A percentile compares a stretch with the other conserved stretches of the same genome.
phyloP scores from a whole-genome alignment of 2,329 filamentous ascomycete species.

The Penicillium sp. region DNA sequence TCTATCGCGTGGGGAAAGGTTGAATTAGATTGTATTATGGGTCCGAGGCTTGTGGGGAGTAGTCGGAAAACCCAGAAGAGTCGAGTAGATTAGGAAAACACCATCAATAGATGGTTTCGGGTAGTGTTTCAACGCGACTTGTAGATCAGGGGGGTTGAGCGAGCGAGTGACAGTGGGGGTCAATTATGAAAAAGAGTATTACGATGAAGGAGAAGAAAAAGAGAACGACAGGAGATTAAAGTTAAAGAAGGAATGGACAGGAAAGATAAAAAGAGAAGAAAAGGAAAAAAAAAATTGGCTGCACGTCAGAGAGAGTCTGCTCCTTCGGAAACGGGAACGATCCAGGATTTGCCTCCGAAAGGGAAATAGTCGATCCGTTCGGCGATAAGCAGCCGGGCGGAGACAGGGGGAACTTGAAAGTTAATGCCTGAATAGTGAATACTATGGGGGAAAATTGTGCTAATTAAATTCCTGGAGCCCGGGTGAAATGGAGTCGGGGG shows the following conservation, averaged over 20 bases:
- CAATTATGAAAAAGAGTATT: neutral
- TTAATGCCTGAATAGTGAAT: no score
- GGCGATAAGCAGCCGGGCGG: conserved; percentile 20
- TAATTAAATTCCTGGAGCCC: neutral
- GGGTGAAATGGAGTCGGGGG: no score
- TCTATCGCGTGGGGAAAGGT: neutral
- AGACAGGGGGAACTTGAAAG: neutral
- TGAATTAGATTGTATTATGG: neutral
- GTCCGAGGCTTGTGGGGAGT: neutral
- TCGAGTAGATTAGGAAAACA: neutral
- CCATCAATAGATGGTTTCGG: neutral
- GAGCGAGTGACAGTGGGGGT: neutral
- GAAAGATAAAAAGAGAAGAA: conserved; percentile 6
- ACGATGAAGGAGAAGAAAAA: neutral
- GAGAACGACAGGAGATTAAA: neutral
- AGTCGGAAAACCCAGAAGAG: neutral
- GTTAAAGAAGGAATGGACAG: conserved; percentile 1
- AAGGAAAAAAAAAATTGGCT: conserved; percentile 2
- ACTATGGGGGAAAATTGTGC: neutral
- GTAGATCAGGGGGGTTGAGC: neutral
- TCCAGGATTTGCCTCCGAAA: conserved; percentile 13
- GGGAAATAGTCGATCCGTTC: conserved; percentile 10
- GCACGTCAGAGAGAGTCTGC: neutral
- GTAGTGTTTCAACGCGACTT: neutral
- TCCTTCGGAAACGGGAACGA: conserved; percentile 12